Evolutionary conservation across 2,329 filamentous ascomycete species (phyloP), one percentile per base, ranked within the genome.

Genomic region (Ophiocordyceps australis): DNA sequence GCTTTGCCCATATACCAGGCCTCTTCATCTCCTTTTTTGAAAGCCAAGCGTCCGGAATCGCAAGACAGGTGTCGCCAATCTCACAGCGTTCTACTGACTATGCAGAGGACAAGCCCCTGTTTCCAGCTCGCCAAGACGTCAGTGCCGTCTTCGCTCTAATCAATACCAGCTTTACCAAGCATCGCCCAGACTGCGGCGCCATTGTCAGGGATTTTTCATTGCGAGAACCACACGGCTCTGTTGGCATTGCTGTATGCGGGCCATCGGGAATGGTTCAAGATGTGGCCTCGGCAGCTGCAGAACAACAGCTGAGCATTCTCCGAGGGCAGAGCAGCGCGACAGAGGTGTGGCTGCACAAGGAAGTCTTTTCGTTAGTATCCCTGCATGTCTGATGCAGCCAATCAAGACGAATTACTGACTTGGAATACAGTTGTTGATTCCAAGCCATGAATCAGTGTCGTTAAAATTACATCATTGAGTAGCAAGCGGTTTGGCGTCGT

Each of bases 251-350:
- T 4, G 37, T 38, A 7, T 44, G 36, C 22, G 40, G 40, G 1
- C 41, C 39, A 9, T 30, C 31, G 4, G 26, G 31, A 8, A 36
- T 44, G 35, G 30, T 40, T 3, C 32, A 37, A 12, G 40, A 39
- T 17, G 35, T 38, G 4, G 27, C 28, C 1, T 7, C 22, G 7
- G 31, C 28, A 11, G 39, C 39, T 2, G 37, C 40, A 1, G 22
- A 23, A 6, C 35, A 29, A n/a, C 38, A 43, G 22, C 28, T 26
- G n/a, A 24, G 26, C 3, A 33, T 39, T 14, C n/a, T 35, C 11
- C 30, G 21, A n/a, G 36, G 32, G 9, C 11, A 20, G 1, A 15
- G 19, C 4, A 28, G 31, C 11, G 28, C 36, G 4, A 20, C 24
- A 0, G 40, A 41, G 22, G 32, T 44, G 6, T 41, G 35, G 34